A percentile compares a stretch with the other conserved stretches of the same genome.
These are phyloP conservation scores for Alternaria arbusti DNA, from an alignment of 2,329 filamentous ascomycete species.

Conservation along the genomic window DNA sequence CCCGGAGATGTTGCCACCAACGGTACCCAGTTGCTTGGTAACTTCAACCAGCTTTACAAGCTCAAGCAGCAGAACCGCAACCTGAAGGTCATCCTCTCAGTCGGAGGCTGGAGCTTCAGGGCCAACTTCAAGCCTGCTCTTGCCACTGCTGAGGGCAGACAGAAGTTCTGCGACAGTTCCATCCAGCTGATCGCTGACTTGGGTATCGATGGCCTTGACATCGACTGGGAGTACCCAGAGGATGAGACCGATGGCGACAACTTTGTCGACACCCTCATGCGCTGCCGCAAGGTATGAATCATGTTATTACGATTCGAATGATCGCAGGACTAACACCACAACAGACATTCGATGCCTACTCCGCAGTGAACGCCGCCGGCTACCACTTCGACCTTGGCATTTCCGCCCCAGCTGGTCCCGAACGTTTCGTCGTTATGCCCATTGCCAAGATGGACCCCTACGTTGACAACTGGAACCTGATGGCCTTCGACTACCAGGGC, in stretches of 20 bases:
- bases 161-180: constrained; percentile 70
- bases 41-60: constrained; percentile 76
- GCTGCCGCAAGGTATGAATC: constrained; percentile 42
- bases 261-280: constrained; percentile 47
- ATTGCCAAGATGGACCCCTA: constrained; percentile 51
- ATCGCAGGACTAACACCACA: neutral
- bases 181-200: constrained; percentile 79
- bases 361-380: constrained; percentile 42
- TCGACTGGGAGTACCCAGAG: constrained; percentile 56
- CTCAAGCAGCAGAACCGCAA: constrained; percentile 78
- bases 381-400: constrained; percentile 53
- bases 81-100: constrained; percentile 79
- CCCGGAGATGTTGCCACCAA: constrained; percentile 68
- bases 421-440: constrained; percentile 48
- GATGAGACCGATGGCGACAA: constrained; percentile 44
- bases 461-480: constrained; percentile 63
- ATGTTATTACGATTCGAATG: neutral
- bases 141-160: constrained; percentile 65
- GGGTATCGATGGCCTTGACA: constrained; percentile 66
- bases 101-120: constrained; percentile 81
- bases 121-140: constrained; percentile 76
- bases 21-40: constrained; percentile 76
- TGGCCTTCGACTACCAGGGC: constrained; percentile 71
- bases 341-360: constrained; percentile 49
- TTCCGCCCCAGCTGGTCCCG: constrained; percentile 52